Evolutionary conservation across 2,329 filamentous ascomycete genomes (phyloP).

Genomic region (Diplodia corticola): DNA sequence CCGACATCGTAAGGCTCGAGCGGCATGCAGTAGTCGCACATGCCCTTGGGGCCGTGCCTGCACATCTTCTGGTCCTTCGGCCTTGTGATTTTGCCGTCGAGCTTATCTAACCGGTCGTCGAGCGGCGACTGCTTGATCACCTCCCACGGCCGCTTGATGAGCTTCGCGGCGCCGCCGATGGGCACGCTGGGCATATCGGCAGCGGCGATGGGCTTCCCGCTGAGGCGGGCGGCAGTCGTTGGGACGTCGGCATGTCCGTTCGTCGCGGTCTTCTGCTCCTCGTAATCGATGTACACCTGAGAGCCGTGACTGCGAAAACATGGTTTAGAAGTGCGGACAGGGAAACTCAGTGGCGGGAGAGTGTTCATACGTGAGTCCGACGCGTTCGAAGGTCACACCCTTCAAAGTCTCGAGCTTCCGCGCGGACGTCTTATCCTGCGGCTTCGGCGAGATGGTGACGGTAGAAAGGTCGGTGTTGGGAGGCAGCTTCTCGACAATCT

Average conservation of each 20-base stretch:
- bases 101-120: constrained; percentile 82
- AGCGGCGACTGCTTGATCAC: constrained; percentile 82
- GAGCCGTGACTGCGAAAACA: constrained; percentile 74
- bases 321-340: constrained; percentile 24
- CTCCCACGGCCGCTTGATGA: constrained; percentile 91
- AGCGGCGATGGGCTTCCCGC: constrained; percentile 71
- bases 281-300: constrained; percentile 83
- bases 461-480: constrained; percentile 55
- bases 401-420: constrained; percentile 54
- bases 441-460: constrained; percentile 57
- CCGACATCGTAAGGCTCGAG: constrained; percentile 88
- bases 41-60: constrained; percentile 91
- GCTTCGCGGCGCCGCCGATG: constrained; percentile 56
- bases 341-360: constrained; percentile 27
- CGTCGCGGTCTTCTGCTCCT: constrained; percentile 54
- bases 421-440: constrained; percentile 50
- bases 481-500: constrained; percentile 63
- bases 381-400: constrained; percentile 57
- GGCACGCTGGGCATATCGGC: constrained; percentile 65
- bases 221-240: constrained; percentile 57
- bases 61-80: constrained; percentile 82
- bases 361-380: constrained; percentile 54
- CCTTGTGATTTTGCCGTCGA: constrained; percentile 84
- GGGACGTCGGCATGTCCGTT: constrained; percentile 48
- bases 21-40: constrained; percentile 99